These are phyloP conservation scores for Kalmanozyma brasiliensis DNA, from an alignment of 1,284 basidiomycete species.

Conservation along the genomic window DNA sequence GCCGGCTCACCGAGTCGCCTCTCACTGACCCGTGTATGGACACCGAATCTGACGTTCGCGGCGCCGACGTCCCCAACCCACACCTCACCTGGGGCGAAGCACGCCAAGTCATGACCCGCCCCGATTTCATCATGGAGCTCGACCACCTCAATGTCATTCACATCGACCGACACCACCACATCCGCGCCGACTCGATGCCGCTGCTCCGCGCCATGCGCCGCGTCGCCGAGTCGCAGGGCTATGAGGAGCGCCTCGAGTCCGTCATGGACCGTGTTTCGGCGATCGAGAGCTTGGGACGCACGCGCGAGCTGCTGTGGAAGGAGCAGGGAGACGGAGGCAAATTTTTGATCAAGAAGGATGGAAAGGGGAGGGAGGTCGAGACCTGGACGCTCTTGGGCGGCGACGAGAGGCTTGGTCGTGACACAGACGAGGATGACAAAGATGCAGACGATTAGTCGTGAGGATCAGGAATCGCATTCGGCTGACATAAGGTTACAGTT, in stretches of 20 bases:
- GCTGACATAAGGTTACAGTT: no score
- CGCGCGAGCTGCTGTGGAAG: constrained; percentile 61
- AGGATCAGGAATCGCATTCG: no score
- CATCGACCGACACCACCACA: constrained; percentile 61
- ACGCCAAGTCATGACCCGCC: constrained; percentile 63
- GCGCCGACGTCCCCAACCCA: constrained; percentile 58
- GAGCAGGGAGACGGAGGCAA: constrained; percentile 60
- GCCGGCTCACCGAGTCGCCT: constrained; percentile 35
- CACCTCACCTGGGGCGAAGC: constrained; percentile 63
- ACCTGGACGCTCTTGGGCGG: constrained; percentile 59
- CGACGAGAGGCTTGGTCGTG: constrained; percentile 59
- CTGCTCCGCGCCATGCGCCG: constrained; percentile 57
- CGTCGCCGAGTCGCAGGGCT: constrained; percentile 55
- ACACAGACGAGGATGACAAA: constrained; percentile 31
- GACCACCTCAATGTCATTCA: constrained; percentile 60
- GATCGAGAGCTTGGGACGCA: constrained; percentile 56
- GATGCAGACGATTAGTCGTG: constrained; percentile 12
- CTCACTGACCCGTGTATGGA: constrained; percentile 54
- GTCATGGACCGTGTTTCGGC: constrained; percentile 64
- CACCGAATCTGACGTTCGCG: constrained; percentile 45
- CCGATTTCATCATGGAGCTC: constrained; percentile 57
- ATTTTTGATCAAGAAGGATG: constrained; percentile 58
- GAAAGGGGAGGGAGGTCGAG: constrained; percentile 56
- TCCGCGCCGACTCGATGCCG: constrained; percentile 62
- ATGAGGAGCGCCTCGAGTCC: constrained; percentile 54